These are phyloP conservation scores for Phytophthora pseudosyringae DNA, from an alignment of 352 stramenopile species.

Conservation along the genomic window DNA sequence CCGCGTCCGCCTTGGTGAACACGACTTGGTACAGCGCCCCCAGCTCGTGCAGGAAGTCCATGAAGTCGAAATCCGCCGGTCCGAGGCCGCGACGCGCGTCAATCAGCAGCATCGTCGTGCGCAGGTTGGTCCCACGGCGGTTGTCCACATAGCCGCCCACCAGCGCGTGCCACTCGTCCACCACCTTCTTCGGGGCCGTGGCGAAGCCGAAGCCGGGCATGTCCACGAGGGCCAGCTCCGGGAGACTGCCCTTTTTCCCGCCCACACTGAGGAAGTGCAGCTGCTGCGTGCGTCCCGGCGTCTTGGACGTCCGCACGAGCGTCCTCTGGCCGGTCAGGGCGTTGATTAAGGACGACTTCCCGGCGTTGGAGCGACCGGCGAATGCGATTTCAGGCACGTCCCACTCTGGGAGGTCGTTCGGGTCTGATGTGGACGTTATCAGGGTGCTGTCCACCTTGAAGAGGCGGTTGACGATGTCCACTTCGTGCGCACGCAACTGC, in stretches of 20 bases:
- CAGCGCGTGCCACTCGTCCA: slow-evolving; percentile 80
- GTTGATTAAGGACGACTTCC: slow-evolving; percentile 91
- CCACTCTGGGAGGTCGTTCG: slow-evolving; percentile 70
- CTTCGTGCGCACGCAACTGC: slow-evolving; percentile 65
- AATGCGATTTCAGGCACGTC: slow-evolving; percentile 84
- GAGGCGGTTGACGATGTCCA: slow-evolving; percentile 61
- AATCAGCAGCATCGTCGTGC: slow-evolving; percentile 77
- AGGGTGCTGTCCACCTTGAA: slow-evolving; percentile 67
- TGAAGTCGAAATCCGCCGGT: slow-evolving; percentile 86
- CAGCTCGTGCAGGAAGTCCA: slow-evolving; percentile 87
- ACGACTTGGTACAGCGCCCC: slow-evolving; percentile 89
- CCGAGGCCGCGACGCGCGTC: slow-evolving; percentile 82
- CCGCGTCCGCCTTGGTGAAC: slow-evolving; percentile 90
- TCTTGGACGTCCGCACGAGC: slow-evolving; percentile 87
- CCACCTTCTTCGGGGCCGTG: slow-evolving; percentile 69
- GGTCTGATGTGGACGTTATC: slow-evolving; percentile 68
- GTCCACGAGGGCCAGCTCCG: slow-evolving; percentile 76
- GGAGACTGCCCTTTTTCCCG: slow-evolving; percentile 71
- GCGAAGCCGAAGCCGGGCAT: slow-evolving; percentile 91
- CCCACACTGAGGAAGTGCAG: slow-evolving; percentile 86
- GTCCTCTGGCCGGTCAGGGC: slow-evolving; percentile 70
- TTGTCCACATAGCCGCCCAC: slow-evolving; percentile 80
- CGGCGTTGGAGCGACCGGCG: slow-evolving; percentile 87
- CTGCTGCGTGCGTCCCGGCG: slow-evolving; percentile 82
- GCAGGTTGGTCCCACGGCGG: slow-evolving; percentile 77